A percentile compares a stretch with the other conserved stretches of the same genome.
Conservation (phyloP, 1,139 yeast genomes). For the Hyphopichia khmerensis region DNA sequence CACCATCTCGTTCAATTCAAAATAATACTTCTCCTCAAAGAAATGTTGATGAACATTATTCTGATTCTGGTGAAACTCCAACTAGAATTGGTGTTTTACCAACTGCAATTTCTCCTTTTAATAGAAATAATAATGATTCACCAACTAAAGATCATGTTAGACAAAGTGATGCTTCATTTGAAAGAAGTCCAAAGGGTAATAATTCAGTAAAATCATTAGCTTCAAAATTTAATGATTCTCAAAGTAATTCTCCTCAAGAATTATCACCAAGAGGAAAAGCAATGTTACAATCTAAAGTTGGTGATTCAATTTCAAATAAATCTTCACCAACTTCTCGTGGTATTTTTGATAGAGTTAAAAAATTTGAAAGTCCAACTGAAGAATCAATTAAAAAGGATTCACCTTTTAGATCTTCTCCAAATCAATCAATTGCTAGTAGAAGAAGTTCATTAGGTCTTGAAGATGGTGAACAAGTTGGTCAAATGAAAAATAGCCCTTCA, state of each 20-base stretch:
- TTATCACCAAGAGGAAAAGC: constrained; percentile 1
- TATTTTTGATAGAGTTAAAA: constrained; percentile 39
- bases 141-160: not conserved
- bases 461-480: not conserved
- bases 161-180: not conserved
- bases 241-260: constrained; percentile 1
- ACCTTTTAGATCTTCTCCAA: not conserved
- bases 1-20: not conserved
- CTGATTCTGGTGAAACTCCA: constrained; percentile 1
- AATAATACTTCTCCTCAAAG: not conserved
- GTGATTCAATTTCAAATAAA: constrained; percentile 4
- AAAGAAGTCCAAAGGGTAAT: not conserved
- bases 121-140: not conserved
- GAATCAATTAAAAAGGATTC: constrained; percentile 4
- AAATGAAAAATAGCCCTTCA: not conserved
- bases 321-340: constrained; percentile 5
- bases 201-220: constrained; percentile 7
- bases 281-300: not conserved
- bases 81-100: constrained; percentile 3
- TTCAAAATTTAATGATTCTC: constrained; percentile 3
- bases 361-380: constrained; percentile 32
- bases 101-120: not conserved
- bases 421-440: constrained; percentile 3
- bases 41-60: not conserved
- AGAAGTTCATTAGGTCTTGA: constrained; percentile 3